Evolutionary conservation across 768 basidiomycete species (phyloP), one percentile per base, ranked within the genome.

Genomic region (Xerocomellus chrysenteron): DNA sequence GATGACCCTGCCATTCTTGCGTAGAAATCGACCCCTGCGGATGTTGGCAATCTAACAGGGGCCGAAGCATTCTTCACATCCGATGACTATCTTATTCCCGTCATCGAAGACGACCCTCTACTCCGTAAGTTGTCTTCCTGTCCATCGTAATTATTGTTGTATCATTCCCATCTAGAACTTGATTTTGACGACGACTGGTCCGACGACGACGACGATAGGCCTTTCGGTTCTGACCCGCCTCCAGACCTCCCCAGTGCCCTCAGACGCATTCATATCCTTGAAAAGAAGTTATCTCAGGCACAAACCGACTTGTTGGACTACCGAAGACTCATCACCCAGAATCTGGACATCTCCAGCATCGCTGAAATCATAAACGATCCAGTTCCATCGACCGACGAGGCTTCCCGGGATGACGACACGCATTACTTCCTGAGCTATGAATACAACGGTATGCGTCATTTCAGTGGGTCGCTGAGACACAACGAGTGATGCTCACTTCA

Each of bases 381-480:
- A 57, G 44, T 63, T 42, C 52, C 58, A 52, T 60, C 65, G 14
- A 37, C 66, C 21, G 64, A 53, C 28, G 63, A 70, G 46, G 59
- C 64, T 5, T 17, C 61, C 60, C 79, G 89, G 37, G 94, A 97
- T 62, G 92, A 97, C 58, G 96, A 98, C 69, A 83, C 90, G 0
- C 92, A 97, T 67, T 98, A 98, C 73, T 98, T 97, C 73, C 80
- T 90, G 53, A 91, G 89, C 57, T 98, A 98, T 65, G 88, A 80
- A 26, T 85, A 85, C 58, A 95, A 95, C 59, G 95, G 94, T 93
- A 48, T 8, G 74, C 61, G 2, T 19, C 39, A 5, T 39, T 35
- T 47, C 17, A 17, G 11, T n/a, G 11, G n/a, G 24, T 21, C 6
- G 17, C 33, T 12, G 26, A 13, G 11, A 35, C 16, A 12, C 32